These are phyloP conservation scores for Metschnikowia corniflorae DNA, from an alignment of 805 yeast species.

Conservation along the genomic window DNA sequence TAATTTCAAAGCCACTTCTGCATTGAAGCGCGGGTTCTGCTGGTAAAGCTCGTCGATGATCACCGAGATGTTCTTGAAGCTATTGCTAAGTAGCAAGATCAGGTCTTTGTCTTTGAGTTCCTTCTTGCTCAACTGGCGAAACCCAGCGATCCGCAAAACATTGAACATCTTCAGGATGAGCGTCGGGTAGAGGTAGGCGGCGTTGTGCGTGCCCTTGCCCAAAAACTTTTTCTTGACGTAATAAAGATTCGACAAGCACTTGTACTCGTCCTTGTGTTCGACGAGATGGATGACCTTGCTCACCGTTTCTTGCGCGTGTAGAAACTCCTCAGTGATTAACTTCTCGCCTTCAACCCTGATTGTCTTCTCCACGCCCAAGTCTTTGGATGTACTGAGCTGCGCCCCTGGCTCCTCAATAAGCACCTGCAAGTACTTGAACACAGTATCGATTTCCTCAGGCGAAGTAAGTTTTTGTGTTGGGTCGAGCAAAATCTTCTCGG, in stretches of 20 bases:
- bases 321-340: slow-evolving; percentile 34
- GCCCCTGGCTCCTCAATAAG: slow-evolving; percentile 42
- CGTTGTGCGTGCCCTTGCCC: slow-evolving; percentile 51
- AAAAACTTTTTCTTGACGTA: slow-evolving; percentile 44
- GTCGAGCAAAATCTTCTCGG: slow-evolving; percentile 49
- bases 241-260: slow-evolving; percentile 30
- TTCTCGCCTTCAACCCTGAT: slow-evolving; percentile 29
- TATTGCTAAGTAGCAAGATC: slow-evolving; percentile 36
- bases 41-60: slow-evolving; percentile 64
- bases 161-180: slow-evolving; percentile 59
- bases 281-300: slow-evolving; percentile 70
- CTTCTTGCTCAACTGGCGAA: slow-evolving; percentile 19
- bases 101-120: slow-evolving; percentile 28
- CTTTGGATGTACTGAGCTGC: slow-evolving; percentile 32
- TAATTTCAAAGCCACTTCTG: slow-evolving; percentile 43
- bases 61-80: slow-evolving; percentile 73
- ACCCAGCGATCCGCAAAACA: slow-evolving; percentile 49
- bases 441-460: slow-evolving; percentile 51
- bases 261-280: slow-evolving; percentile 42
- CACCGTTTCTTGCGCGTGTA: slow-evolving; percentile 54
- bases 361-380: slow-evolving; percentile 37
- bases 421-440: slow-evolving; percentile 56
- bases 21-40: slow-evolving; percentile 28
- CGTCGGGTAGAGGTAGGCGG: slow-evolving; percentile 72
- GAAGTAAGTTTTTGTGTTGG: slow-evolving; percentile 26